Evolutionary conservation across 1,284 basidiomycete species (phyloP).

Genomic region (Acaromyces ingoldii): DNA sequence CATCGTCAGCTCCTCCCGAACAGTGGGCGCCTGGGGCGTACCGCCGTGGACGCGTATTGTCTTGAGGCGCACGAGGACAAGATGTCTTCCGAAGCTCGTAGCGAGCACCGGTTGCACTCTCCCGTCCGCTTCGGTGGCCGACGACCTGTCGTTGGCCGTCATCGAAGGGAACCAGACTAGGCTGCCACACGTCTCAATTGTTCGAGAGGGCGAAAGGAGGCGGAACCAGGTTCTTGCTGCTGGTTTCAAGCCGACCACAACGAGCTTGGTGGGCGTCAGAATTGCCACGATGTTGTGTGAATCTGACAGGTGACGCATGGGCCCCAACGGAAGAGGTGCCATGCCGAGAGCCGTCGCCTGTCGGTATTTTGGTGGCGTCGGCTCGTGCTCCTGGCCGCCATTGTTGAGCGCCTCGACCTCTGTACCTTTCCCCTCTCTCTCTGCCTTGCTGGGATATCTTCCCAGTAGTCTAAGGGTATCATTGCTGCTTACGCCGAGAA

Average conservation of each 20-base stretch:
- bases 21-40: background rate
- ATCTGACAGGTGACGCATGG: conserved; percentile 71
- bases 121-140: background rate
- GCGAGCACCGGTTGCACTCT: conserved; percentile 29
- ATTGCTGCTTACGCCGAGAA: conserved; percentile 89
- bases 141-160: background rate
- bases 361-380: conserved; percentile 7
- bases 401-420: conserved; percentile 20
- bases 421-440: too few species aligned
- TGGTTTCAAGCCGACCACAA: conserved; percentile 88
- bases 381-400: too few species aligned
- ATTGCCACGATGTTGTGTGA: conserved; percentile 77
- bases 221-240: conserved; percentile 79
- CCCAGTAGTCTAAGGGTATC: conserved; percentile 92
- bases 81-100: conserved; percentile 27
- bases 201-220: background rate
- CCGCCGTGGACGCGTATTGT: conserved; percentile 1
- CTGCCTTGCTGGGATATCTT: conserved; percentile 70
- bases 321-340: conserved; percentile 76
- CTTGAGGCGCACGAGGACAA: conserved; percentile 29
- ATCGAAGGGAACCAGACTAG: background rate
- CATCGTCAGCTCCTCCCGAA: conserved; percentile 12
- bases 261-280: conserved; percentile 81
- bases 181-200: background rate
- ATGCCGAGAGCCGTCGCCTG: conserved; percentile 65